Conservation (phyloP, 805 yeast species). For the Zygotorulaspora chibaensis region DNA sequence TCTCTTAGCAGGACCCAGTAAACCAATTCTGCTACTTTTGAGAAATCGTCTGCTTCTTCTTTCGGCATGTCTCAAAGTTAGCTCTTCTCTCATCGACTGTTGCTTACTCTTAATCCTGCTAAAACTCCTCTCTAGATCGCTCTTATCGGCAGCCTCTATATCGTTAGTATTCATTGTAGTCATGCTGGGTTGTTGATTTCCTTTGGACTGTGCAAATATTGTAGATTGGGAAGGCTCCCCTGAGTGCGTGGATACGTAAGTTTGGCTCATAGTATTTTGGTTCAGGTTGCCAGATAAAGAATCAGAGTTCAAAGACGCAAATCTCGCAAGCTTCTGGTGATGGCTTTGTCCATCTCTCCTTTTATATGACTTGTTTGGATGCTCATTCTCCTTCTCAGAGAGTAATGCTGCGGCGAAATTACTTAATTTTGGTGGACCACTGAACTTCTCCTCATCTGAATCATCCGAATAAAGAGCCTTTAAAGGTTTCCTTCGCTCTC, state of each 20-base stretch:
- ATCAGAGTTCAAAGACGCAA: constrained; percentile 4
- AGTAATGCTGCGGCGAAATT: constrained; percentile 33
- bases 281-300: constrained; percentile 6
- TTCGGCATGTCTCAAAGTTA: constrained; percentile 23
- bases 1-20: constrained; percentile 34
- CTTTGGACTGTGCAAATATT: constrained; percentile 19
- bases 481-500: constrained; percentile 5
- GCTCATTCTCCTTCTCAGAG: constrained; percentile 16
- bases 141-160: constrained; percentile 4
- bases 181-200: constrained; percentile 24
- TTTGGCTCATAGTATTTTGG: constrained; percentile 11
- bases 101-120: constrained; percentile 23
- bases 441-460: constrained; percentile 29
- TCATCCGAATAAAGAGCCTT: constrained; percentile 9
- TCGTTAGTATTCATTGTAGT: constrained; percentile 22
- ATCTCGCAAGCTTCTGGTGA: not conserved
- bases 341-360: constrained; percentile 1
- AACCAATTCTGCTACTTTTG: constrained; percentile 21
- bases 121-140: constrained; percentile 13
- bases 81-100: constrained; percentile 27
- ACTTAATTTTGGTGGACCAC: constrained; percentile 31
- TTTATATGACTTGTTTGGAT: not conserved
- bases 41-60: constrained; percentile 28
- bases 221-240: constrained; percentile 25
- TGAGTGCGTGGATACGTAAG: constrained; percentile 12